phyloP scores from a whole-genome alignment of 305 asterid species.

The Euphrasia arctica region DNA sequence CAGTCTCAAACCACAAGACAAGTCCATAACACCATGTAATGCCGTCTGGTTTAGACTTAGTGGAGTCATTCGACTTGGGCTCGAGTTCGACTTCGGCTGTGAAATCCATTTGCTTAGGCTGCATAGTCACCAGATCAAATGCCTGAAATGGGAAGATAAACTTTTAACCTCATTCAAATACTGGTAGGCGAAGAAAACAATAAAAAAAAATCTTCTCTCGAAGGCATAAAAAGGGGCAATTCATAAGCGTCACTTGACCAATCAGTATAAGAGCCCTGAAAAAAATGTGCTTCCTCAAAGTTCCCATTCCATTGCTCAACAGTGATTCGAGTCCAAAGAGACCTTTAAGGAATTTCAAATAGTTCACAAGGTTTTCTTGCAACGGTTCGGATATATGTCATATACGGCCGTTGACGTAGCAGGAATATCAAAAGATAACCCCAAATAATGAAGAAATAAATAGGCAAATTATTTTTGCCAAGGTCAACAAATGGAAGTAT shows the following conservation, averaged over 20 bases:
- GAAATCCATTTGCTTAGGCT: slow-evolving; percentile 72
- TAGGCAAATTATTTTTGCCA: background rate
- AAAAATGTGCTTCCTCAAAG: too few species aligned
- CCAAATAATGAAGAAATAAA: background rate
- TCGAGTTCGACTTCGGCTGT: slow-evolving; percentile 65
- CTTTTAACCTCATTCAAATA: slow-evolving; percentile 4
- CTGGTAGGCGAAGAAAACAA: background rate
- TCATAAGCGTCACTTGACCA: background rate
- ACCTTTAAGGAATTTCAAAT: too few species aligned
- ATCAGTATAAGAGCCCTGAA: background rate
- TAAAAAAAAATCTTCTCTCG: background rate
- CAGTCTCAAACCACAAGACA: slow-evolving; percentile 88
- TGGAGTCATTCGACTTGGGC: slow-evolving; percentile 28
- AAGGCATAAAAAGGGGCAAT: background rate
- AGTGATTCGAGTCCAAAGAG: too few species aligned
- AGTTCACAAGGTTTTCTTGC: too few species aligned
- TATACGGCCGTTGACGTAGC: too few species aligned
- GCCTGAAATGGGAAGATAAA: slow-evolving; percentile 41
- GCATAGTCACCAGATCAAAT: slow-evolving; percentile 85
- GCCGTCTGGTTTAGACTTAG: slow-evolving; percentile 29
- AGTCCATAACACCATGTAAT: slow-evolving; percentile 67
- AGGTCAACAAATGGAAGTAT: too few species aligned
- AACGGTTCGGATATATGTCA: too few species aligned
- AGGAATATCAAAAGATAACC: too few species aligned
- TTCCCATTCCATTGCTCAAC: too few species aligned